phyloP scores from a whole-genome alignment of 2,329 filamentous ascomycete genomes.

The Aureobasidium melanogenum region DNA sequence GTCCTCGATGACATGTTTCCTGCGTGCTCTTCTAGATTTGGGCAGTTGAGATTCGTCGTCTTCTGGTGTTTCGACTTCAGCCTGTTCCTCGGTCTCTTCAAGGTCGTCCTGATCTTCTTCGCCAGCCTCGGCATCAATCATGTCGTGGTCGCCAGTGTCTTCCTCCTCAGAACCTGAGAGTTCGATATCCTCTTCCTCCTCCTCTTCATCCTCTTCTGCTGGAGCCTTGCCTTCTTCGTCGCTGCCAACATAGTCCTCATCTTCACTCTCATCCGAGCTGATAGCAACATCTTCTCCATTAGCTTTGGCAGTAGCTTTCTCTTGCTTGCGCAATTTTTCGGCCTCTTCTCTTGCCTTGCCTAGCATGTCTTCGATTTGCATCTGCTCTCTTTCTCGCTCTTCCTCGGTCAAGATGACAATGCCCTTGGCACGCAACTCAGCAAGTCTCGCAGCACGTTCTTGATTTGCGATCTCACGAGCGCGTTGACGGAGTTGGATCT shows the following conservation, averaged over 20 bases:
- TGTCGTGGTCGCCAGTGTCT: slow-evolving; percentile 24
- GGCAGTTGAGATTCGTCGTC: slow-evolving; percentile 19
- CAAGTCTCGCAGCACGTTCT: slow-evolving; percentile 68
- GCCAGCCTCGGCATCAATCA: slow-evolving; percentile 22
- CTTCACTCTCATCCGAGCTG: slow-evolving; percentile 49
- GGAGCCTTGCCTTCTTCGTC: slow-evolving; percentile 30
- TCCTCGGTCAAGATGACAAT: slow-evolving; percentile 75
- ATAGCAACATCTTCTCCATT: slow-evolving; percentile 40
- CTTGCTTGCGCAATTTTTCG: slow-evolving; percentile 65
- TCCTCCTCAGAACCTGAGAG: slow-evolving; percentile 18
- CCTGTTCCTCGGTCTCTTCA: slow-evolving; percentile 11
- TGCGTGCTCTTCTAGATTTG: slow-evolving; percentile 19
- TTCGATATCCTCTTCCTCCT: slow-evolving; percentile 20
- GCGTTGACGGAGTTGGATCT: slow-evolving; percentile 57
- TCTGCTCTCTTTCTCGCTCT: slow-evolving; percentile 73
- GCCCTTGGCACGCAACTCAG: slow-evolving; percentile 69
- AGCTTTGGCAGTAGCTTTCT: slow-evolving; percentile 65
- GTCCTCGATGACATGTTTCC: slow-evolving; percentile 25
- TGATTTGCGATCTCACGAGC: slow-evolving; percentile 71
- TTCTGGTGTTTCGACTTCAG: slow-evolving; percentile 16
- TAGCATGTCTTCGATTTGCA: slow-evolving; percentile 79
- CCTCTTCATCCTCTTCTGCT: slow-evolving; percentile 26
- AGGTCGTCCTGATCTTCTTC: slow-evolving; percentile 28
- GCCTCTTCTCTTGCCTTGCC: slow-evolving; percentile 76
- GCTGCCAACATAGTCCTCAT: slow-evolving; percentile 36